Base-by-base conservation (phyloP, 768 basidiomycete species). In the Symmetrospora coprosmae region DNA sequence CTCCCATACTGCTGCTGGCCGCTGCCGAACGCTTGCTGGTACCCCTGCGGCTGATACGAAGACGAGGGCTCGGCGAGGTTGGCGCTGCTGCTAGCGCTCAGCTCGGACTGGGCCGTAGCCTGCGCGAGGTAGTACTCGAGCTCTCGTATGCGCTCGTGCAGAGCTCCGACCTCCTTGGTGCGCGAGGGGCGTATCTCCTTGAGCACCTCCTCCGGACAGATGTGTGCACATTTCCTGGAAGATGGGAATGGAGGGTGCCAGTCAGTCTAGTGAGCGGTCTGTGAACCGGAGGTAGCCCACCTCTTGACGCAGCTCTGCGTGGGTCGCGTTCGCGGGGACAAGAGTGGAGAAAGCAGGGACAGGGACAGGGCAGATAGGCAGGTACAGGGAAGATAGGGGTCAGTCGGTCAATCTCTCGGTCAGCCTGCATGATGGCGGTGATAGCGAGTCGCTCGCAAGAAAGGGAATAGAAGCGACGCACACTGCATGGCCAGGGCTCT, bases 121-220 rank as follows among this genome's bases (percentile, higher is more conserved):
- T 9, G 9, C 25, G 43, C 43, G 16, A 46, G 43, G 9, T 46
- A 23, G 43, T 46, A 23, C 37, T 58, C 55, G 39, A 58, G 43
- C 33, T 58, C 55, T 4, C 55, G 55, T 19, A 58, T 58, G 27
- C 55, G 39, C 8, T 31, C 40, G 17, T 58, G 55, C 30, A 58
- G 28, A 16, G 55, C 39, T 11, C 43, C 43, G 19, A 58, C 55
- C 27, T 58, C 55, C 31, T 58, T 58, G 8, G 39, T 17, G 17
- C 55, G 55, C 13, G 55, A 58, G n/a, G 55, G 55, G 16, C 55
- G 38, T 9, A 58, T 43, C 43, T 58, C 55, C 43, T 58, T 58
- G 4, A 58, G 55, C 6, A 58, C 55, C 14, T 58, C 55, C 30
- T 58, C 55, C 31, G 55, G 55, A 46, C 55, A 58, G 55, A 58